A percentile compares a stretch with the other conserved stretches of the same genome.
These are phyloP conservation scores for Pisolithus orientalis DNA, from an alignment of 768 basidiomycete genomes.

Conservation along the genomic window DNA sequence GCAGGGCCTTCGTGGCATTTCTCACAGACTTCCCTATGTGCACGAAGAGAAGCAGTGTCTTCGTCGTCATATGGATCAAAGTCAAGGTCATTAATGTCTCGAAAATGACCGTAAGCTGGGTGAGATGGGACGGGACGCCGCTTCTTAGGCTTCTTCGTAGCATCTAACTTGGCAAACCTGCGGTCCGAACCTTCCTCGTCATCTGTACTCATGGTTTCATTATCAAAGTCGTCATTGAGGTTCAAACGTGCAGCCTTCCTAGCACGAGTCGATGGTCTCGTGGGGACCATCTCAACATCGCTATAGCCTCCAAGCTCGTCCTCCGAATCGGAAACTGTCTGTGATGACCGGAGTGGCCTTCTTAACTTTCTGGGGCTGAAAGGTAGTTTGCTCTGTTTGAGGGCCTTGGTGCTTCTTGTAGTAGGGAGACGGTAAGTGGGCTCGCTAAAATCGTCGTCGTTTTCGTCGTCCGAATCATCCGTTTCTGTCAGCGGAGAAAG, in stretches of 20 bases:
- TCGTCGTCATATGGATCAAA: constrained; percentile 47
- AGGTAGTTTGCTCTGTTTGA: constrained; percentile 37
- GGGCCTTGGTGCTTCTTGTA: not conserved
- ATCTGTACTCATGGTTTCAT: constrained; percentile 7
- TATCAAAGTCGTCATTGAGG: constrained; percentile 20
- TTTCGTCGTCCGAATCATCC: constrained; percentile 24
- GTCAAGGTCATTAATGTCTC: constrained; percentile 35
- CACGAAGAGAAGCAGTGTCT: constrained; percentile 46
- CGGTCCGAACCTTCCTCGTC: constrained; percentile 28
- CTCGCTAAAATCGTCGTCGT: constrained; percentile 6
- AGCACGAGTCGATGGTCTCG: constrained; percentile 46
- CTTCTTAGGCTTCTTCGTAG: constrained; percentile 17
- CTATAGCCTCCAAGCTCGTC: constrained; percentile 35
- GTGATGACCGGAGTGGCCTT: constrained; percentile 18
- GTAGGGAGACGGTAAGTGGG: constrained; percentile 10
- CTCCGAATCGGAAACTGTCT: constrained; percentile 29
- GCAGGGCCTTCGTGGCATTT: constrained; percentile 61
- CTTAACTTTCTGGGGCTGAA: constrained; percentile 67
- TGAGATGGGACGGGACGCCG: constrained; percentile 31
- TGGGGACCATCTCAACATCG: constrained; percentile 13
- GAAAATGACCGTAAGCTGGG: constrained; percentile 46
- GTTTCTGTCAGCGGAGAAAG: constrained; percentile 18
- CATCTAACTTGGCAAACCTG: constrained; percentile 4
- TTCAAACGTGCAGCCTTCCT: constrained; percentile 34
- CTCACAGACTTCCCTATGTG: constrained; percentile 62